Evolutionary conservation across 2,329 filamentous ascomycete genomes (phyloP).

Genomic region (Aspergillus vadensis): DNA sequence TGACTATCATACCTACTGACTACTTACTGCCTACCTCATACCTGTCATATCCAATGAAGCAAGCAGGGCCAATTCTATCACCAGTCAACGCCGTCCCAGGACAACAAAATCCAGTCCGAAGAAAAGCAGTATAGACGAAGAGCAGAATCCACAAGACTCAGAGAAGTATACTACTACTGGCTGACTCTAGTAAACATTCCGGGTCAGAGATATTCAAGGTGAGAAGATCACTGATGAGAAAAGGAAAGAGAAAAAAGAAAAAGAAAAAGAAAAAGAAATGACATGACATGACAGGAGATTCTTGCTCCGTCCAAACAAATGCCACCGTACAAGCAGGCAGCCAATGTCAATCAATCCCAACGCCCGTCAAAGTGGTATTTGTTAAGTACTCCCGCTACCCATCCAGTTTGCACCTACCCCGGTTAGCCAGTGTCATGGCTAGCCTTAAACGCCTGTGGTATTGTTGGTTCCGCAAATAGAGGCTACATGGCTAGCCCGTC

Average conservation of each 20-base stretch:
- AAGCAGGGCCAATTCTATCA: neutral
- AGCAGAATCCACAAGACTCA: neutral
- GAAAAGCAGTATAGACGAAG: neutral
- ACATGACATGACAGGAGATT: neutral
- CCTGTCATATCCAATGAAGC: neutral
- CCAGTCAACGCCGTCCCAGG: neutral
- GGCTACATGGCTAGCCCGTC: conserved; percentile 2
- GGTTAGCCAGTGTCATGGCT: neutral
- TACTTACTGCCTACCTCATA: neutral
- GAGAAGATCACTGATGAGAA: neutral
- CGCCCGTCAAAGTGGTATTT: conserved; percentile 1
- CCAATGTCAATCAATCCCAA: neutral
- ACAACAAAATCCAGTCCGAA: neutral
- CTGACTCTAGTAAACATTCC: neutral
- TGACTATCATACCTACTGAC: neutral
- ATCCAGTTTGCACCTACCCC: neutral
- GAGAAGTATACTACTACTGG: no score
- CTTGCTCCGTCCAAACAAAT: neutral
- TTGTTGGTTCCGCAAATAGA: neutral
- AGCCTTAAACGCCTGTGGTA: conserved; percentile 8
- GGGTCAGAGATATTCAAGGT: neutral
- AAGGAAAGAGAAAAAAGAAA: neutral
- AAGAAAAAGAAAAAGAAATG: neutral
- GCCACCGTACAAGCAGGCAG: neutral
- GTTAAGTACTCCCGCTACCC: conserved; percentile 3